A percentile compares a stretch with the other conserved stretches of the same genome.
Conservation (phyloP, 2,329 filamentous ascomycete species). For the Arthrobotrys pseudoclavata region DNA sequence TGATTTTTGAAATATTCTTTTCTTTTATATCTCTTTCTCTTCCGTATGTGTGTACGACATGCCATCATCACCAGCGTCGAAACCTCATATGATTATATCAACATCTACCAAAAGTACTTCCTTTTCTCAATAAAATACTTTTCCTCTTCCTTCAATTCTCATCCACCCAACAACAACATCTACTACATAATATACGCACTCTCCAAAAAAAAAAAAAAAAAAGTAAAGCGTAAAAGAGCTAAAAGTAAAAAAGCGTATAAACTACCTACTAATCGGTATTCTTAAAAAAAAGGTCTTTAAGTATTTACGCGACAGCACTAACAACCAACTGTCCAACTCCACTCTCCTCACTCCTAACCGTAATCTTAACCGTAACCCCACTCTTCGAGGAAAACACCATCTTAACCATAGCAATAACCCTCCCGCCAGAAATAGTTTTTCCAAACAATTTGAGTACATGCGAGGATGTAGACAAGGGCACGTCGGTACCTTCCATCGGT, state of each 20-base stretch:
- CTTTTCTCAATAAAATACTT: too few species aligned
- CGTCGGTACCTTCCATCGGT: constrained; percentile 92
- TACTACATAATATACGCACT: neutral
- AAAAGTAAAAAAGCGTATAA: neutral
- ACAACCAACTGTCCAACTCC: constrained; percentile 87
- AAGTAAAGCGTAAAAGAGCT: neutral
- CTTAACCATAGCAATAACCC: constrained; percentile 86
- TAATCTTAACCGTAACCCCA: constrained; percentile 96
- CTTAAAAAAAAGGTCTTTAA: neutral
- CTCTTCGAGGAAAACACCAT: constrained; percentile 95
- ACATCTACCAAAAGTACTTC: too few species aligned
- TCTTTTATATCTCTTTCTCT: too few species aligned
- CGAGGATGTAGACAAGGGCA: constrained; percentile 87
- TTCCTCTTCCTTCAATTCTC: too few species aligned
- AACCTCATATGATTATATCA: too few species aligned
- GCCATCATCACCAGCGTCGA: too few species aligned
- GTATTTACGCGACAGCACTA: constrained; percentile 66
- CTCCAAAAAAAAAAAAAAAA: neutral
- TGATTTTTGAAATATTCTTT: too few species aligned
- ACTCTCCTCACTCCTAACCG: constrained; percentile 90
- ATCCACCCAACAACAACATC: too few species aligned
- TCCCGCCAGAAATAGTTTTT: constrained; percentile 91
- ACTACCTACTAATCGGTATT: neutral
- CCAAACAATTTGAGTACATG: constrained; percentile 96
- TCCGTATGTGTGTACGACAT: too few species aligned